Evolutionary conservation across 371 early-diverging fungal genomes (phyloP).

Genomic region (Apophysomyces elegans): DNA sequence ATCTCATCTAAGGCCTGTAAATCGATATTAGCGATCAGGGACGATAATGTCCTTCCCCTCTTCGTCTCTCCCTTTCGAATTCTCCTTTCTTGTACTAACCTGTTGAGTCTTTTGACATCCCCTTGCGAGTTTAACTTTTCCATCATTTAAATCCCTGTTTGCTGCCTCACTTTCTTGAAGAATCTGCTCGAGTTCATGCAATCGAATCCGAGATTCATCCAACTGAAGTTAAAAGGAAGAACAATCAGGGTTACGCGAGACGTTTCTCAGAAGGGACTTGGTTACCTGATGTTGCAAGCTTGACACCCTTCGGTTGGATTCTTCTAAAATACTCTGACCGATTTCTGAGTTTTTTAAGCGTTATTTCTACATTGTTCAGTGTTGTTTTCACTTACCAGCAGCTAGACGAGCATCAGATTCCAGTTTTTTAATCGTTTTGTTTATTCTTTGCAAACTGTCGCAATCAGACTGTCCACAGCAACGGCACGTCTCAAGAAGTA

Average conservation of each 20-base stretch:
- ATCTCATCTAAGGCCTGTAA: not conserved
- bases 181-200: conserved; percentile 31
- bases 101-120: conserved; percentile 50
- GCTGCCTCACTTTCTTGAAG: conserved; percentile 36
- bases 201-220: conserved; percentile 31
- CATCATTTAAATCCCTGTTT: conserved; percentile 32
- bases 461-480: conserved; percentile 46
- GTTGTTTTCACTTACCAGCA: conserved; percentile 36
- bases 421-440: conserved; percentile 39
- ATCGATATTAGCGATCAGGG: not conserved
- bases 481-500: conserved; percentile 29
- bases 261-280: not conserved
- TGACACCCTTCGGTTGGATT: conserved; percentile 32
- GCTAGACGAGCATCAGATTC: conserved; percentile 50
- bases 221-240: conserved; percentile 18
- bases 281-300: conserved; percentile 40
- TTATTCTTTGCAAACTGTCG: conserved; percentile 27
- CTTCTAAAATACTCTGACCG: conserved; percentile 48
- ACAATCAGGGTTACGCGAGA: conserved; percentile 10
- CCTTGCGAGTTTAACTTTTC: conserved; percentile 35
- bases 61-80: not conserved
- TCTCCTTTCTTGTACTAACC: conserved; percentile 18
- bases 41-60: not conserved
- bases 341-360: conserved; percentile 30
- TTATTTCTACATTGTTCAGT: not conserved